A percentile compares a stretch with the other conserved stretches of the same genome.
Conservation (phyloP, 352 stramenopile genomes). For the Pythium dissotocum region DNA sequence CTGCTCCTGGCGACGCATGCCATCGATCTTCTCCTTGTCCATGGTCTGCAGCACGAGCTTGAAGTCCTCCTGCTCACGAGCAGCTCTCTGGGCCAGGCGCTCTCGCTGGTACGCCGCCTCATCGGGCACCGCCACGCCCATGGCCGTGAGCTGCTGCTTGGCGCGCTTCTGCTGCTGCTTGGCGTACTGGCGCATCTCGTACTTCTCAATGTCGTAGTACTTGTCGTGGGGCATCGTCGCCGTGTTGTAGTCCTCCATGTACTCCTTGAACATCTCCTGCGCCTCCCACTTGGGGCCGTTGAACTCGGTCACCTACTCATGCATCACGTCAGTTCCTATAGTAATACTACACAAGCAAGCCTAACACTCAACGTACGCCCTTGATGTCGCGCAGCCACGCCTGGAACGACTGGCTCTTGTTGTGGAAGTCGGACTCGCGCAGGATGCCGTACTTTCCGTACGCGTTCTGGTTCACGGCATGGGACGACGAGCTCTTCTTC, state of each 20-base stretch:
- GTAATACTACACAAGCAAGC: not conserved
- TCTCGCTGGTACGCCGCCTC: slow-evolving; percentile 71
- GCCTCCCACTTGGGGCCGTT: slow-evolving; percentile 86
- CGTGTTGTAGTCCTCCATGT: slow-evolving; percentile 98
- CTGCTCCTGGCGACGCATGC: slow-evolving; percentile 85
- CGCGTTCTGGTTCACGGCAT: slow-evolving; percentile 85
- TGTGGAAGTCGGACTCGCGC: slow-evolving; percentile 90
- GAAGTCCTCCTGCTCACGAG: slow-evolving; percentile 77
- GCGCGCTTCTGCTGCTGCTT: slow-evolving; percentile 65
- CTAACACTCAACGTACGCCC: slow-evolving; percentile 47
- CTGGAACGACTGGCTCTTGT: slow-evolving; percentile 92
- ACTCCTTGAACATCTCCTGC: slow-evolving; percentile 91
- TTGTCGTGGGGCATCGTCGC: slow-evolving; percentile 96
- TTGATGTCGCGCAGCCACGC: slow-evolving; percentile 95
- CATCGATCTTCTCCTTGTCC: slow-evolving; percentile 85
- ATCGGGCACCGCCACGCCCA: slow-evolving; percentile 26
- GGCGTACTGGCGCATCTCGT: slow-evolving; percentile 95
- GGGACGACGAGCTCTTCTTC: slow-evolving; percentile 16
- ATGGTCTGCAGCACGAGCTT: slow-evolving; percentile 76
- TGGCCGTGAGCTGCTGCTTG: slow-evolving; percentile 24
- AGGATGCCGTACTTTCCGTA: slow-evolving; percentile 98
- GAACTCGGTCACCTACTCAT: slow-evolving; percentile 62
- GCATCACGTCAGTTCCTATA: not conserved
- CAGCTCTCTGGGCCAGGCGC: slow-evolving; percentile 45
- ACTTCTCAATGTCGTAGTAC: slow-evolving; percentile 98